Conservation (phyloP, 179 eudicot species). For the Amaranthus tricolor region DNA sequence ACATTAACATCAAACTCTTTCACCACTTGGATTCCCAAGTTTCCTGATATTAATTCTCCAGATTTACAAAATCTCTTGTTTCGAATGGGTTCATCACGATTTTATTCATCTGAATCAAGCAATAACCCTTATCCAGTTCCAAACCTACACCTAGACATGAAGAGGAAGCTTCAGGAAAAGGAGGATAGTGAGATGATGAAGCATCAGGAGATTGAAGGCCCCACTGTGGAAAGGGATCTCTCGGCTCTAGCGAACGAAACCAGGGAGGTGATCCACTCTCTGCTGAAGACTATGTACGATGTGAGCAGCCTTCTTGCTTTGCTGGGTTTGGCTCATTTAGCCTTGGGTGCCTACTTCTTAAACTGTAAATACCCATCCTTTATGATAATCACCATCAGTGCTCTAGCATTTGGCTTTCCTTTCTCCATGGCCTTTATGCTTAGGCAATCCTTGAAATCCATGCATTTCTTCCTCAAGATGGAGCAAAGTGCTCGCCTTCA, state of each 20-base stretch:
- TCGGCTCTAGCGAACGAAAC: constrained; percentile 71
- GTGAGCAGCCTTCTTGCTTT: constrained; percentile 53
- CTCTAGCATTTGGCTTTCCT: constrained; percentile 62
- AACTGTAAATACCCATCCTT: neutral
- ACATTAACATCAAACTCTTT: too few species aligned
- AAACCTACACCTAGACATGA: too few species aligned
- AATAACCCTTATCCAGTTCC: too few species aligned
- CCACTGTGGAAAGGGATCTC: constrained; percentile 74
- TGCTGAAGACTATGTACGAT: constrained; percentile 55
- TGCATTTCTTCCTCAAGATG: constrained; percentile 78
- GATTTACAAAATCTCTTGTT: too few species aligned
- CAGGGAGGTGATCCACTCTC: constrained; percentile 50
- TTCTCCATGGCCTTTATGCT: constrained; percentile 68
- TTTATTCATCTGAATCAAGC: too few species aligned
- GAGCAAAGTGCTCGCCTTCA: constrained; percentile 49
- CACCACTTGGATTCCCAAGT: too few species aligned
- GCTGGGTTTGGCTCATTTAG: constrained; percentile 56
- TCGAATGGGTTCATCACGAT: too few species aligned
- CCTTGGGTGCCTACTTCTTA: constrained; percentile 49
- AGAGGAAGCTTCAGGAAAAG: too few species aligned
- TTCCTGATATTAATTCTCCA: too few species aligned
- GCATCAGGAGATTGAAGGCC: constrained; percentile 90
- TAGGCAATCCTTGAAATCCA: constrained; percentile 57
- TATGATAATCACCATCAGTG: constrained; percentile 26
- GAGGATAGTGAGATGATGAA: constrained; percentile 20